A percentile compares a stretch with the other conserved stretches of the same genome.
phyloP scores from a whole-genome alignment of 345 rosid genomes.

The Hibiscus tridactylites region DNA sequence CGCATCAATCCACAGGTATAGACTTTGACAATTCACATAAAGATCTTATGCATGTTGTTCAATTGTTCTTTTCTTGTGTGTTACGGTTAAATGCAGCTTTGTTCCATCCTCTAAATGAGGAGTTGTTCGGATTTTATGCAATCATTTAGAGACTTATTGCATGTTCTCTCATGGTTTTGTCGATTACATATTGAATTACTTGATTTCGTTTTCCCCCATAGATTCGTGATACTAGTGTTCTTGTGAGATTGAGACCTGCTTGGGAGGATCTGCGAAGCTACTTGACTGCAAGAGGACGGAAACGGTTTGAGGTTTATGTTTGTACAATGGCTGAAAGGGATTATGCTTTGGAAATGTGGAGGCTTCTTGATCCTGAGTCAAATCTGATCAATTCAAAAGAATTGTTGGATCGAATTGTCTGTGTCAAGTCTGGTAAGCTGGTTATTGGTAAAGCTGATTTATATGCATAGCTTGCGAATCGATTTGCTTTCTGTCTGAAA shows the following conservation, averaged over 20 bases:
- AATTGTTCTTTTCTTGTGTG: neutral
- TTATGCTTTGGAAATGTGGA: constrained; percentile 99
- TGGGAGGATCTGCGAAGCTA: constrained; percentile 95
- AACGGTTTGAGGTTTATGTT: constrained; percentile 98
- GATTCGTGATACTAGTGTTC: constrained; percentile 98
- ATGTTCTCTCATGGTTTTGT: constrained; percentile 6
- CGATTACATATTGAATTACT: constrained; percentile 3
- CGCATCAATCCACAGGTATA: constrained; percentile 94
- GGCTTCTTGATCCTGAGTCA: constrained; percentile 98
- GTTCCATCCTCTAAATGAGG: neutral
- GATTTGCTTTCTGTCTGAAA: neutral
- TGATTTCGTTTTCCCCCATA: constrained; percentile 12
- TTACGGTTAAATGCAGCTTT: neutral
- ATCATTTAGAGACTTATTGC: neutral
- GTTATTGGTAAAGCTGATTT: neutral
- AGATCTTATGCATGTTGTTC: neutral
- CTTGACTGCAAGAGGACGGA: constrained; percentile 91
- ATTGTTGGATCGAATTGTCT: constrained; percentile 73
- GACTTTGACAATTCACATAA: constrained; percentile 5
- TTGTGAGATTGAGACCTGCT: constrained; percentile 97
- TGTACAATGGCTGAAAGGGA: constrained; percentile 99
- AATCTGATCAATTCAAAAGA: constrained; percentile 73
- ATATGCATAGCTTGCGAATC: neutral
- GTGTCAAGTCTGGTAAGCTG: constrained; percentile 81
- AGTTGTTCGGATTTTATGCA: neutral